These are phyloP conservation scores for Lotmaria passim DNA, from an alignment of 208 protist genomes.

Conservation along the genomic window DNA sequence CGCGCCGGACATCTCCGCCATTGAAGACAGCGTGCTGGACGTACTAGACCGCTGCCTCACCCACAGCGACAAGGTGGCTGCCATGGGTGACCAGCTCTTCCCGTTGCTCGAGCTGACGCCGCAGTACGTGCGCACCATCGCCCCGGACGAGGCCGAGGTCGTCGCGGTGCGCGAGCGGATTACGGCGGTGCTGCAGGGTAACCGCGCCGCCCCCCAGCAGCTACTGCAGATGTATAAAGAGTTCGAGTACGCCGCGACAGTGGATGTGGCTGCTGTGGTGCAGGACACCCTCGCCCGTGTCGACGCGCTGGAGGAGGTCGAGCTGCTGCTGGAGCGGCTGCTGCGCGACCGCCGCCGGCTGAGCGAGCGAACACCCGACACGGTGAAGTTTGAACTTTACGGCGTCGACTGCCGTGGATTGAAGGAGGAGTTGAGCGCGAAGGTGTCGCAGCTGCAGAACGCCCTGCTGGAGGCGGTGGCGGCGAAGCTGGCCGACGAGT, in stretches of 20 bases:
- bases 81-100: conserved; percentile 93
- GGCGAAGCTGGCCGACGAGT: conserved; percentile 59
- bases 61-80: conserved; percentile 68
- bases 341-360: conserved; percentile 84
- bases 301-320: conserved; percentile 85
- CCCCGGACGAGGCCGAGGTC: conserved; percentile 65
- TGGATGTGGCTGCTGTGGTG: conserved; percentile 57
- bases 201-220: conserved; percentile 84
- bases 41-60: conserved; percentile 86
- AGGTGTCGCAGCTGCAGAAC: conserved; percentile 62
- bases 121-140: conserved; percentile 55
- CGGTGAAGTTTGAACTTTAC: conserved; percentile 91
- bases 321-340: conserved; percentile 86
- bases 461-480: conserved; percentile 79
- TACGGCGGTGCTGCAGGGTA: conserved; percentile 62
- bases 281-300: conserved; percentile 43
- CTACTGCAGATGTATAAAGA: conserved; percentile 89
- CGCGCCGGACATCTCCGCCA: conserved; percentile 71
- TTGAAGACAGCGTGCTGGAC: conserved; percentile 53
- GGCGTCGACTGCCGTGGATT: conserved; percentile 88
- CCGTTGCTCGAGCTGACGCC: conserved; percentile 80
- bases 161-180: conserved; percentile 55
- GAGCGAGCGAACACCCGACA: conserved; percentile 78
- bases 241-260: conserved; percentile 88
- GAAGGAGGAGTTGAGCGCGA: conserved; percentile 69